A percentile compares a stretch with the other conserved stretches of the same genome.
Evolutionary conservation across 1,284 basidiomycete species (phyloP).

Genomic region (Ceraceosorus guamensis): DNA sequence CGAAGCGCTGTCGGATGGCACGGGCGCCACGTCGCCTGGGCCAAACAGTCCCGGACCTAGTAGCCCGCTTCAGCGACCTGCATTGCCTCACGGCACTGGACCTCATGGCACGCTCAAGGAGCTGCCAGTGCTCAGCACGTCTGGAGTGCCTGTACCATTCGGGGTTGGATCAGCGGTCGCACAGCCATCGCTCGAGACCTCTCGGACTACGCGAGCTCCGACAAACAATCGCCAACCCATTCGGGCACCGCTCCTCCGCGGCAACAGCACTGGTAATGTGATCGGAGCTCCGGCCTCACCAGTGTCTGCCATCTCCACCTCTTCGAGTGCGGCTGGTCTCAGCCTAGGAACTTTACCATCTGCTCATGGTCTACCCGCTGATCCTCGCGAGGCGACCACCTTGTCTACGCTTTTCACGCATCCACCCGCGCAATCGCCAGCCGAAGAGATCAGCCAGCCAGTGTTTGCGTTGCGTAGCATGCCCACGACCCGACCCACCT

Average conservation of each 20-base stretch:
- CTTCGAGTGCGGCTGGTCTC: conserved; percentile 3
- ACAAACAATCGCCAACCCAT: conserved; percentile 1
- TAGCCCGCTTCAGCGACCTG: conserved; percentile 2
- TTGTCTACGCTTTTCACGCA: conserved; percentile 38
- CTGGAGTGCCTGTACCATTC: no score
- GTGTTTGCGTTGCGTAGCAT: neutral
- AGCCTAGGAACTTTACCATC: conserved; percentile 25
- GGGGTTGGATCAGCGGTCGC: no score
- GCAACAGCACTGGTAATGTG: neutral
- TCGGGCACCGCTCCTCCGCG: neutral
- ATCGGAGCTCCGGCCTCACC: neutral
- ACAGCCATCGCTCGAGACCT: neutral
- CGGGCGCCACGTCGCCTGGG: conserved; percentile 14
- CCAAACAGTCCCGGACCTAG: conserved; percentile 13
- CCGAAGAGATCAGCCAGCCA: conserved; percentile 9
- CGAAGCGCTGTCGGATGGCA: conserved; percentile 8
- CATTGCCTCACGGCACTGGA: neutral
- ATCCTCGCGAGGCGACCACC: conserved; percentile 32
- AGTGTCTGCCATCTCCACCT: neutral
- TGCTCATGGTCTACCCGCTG: conserved; percentile 39
- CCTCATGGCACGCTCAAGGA: no score
- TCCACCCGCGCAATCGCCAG: conserved; percentile 21
- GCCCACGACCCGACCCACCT: neutral
- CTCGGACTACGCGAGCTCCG: neutral
- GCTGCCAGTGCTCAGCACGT: no score